Evolutionary conservation across 2,329 filamentous ascomycete species (phyloP).

Genomic region (Neoscytalidium dimidiatum): DNA sequence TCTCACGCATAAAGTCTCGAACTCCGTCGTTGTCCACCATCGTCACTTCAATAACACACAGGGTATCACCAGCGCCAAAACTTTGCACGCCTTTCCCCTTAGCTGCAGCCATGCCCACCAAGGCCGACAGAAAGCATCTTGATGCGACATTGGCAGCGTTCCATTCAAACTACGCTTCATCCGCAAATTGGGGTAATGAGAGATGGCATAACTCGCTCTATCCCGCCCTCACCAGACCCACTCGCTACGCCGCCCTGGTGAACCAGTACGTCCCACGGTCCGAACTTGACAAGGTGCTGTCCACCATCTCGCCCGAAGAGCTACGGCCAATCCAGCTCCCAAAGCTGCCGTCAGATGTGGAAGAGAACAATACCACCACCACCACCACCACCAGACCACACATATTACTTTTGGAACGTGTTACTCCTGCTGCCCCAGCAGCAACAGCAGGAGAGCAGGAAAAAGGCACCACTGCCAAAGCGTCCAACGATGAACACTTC

Average conservation of each 20-base stretch:
- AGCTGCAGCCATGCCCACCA: neutral
- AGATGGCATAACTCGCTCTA: slow-evolving; percentile 31
- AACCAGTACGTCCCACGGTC: slow-evolving; percentile 28
- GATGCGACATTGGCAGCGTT: slow-evolving; percentile 30
- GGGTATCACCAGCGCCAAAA: neutral
- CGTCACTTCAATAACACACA: neutral
- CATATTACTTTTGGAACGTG: neutral
- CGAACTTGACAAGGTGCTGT: neutral
- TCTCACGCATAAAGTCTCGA: neutral
- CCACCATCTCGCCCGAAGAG: neutral
- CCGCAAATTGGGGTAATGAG: slow-evolving; percentile 19
- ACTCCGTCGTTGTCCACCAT: neutral
- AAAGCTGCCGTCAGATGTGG: neutral
- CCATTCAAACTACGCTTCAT: slow-evolving; percentile 30
- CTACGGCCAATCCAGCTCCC: neutral
- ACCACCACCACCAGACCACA: neutral
- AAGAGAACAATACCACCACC: neutral
- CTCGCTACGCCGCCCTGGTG: slow-evolving; percentile 29
- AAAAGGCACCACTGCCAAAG: neutral
- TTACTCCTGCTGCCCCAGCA: neutral
- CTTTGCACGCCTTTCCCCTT: neutral
- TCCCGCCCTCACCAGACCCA: slow-evolving; percentile 26
- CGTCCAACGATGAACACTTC: neutral
- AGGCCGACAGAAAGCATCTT: slow-evolving; percentile 5
- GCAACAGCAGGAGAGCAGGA: too few relatives aligned